Evolutionary conservation across 1,139 yeast species (phyloP).

Genomic region (Hansenula anomala): DNA sequence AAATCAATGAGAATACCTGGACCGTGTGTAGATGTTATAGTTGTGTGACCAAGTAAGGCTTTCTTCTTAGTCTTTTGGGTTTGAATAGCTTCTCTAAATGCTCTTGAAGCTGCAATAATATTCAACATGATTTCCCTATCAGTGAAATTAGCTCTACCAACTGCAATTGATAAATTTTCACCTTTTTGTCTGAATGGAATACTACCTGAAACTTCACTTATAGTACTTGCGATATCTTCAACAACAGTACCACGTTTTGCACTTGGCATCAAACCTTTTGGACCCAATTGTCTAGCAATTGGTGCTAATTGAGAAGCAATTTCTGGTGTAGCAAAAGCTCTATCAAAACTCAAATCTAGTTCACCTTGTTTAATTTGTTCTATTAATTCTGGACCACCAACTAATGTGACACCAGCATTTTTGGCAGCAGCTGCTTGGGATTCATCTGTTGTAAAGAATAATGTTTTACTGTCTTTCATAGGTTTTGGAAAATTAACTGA

Average conservation of each 20-base stretch:
- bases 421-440: conserved; percentile 50
- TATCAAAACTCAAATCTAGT: conserved; percentile 57
- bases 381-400: conserved; percentile 72
- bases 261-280: conserved; percentile 85
- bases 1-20: conserved; percentile 77
- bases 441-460: conserved; percentile 62
- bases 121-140: conserved; percentile 75
- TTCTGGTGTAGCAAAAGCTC: conserved; percentile 84
- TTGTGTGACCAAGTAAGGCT: conserved; percentile 65
- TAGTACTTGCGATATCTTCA: conserved; percentile 51
- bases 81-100: conserved; percentile 55
- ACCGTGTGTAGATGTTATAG: conserved; percentile 68
- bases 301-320: conserved; percentile 55
- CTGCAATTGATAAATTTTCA: conserved; percentile 55
- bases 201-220: conserved; percentile 58
- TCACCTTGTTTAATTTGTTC: conserved; percentile 56
- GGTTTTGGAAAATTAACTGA: conserved; percentile 75
- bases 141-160: conserved; percentile 75
- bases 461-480: conserved; percentile 55
- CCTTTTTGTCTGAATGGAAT: conserved; percentile 69
- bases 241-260: conserved; percentile 85
- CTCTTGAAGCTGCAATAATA: conserved; percentile 62
- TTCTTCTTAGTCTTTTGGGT: conserved; percentile 60
- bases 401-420: conserved; percentile 51
- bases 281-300: conserved; percentile 79